Evolutionary conservation across 371 early-diverging fungal species (phyloP).

Genomic region (Nematocida parisii): DNA sequence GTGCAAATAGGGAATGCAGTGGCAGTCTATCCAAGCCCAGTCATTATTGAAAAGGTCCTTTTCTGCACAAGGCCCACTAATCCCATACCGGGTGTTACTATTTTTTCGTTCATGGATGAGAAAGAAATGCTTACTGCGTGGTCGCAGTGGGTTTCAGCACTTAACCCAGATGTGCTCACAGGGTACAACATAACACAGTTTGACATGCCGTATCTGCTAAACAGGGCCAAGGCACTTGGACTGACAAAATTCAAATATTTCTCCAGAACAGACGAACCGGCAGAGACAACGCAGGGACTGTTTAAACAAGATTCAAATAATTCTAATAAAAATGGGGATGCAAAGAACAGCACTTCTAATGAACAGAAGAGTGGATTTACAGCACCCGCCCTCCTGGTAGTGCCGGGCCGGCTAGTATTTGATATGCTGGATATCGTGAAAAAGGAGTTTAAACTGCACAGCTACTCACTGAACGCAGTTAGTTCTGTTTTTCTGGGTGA

Average conservation of each 20-base stretch:
- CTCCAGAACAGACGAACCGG: constrained; percentile 72
- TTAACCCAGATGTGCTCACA: constrained; percentile 93
- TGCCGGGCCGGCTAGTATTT: constrained; percentile 89
- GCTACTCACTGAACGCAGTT: constrained; percentile 92
- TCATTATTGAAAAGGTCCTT: constrained; percentile 76
- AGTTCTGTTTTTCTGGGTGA: constrained; percentile 91
- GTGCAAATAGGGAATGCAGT: constrained; percentile 94
- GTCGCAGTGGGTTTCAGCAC: constrained; percentile 71
- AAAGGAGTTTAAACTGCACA: constrained; percentile 89
- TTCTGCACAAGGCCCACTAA: constrained; percentile 83
- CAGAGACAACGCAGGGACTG: background rate
- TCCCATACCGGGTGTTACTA: constrained; percentile 85
- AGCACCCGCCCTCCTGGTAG: background rate
- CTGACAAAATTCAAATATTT: constrained; percentile 76
- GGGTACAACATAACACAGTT: constrained; percentile 98
- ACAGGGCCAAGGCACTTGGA: constrained; percentile 79
- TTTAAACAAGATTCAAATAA: background rate
- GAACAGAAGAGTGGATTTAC: background rate
- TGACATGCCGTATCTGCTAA: constrained; percentile 93
- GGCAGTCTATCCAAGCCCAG: constrained; percentile 77
- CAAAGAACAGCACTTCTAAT: background rate
- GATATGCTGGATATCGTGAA: constrained; percentile 92
- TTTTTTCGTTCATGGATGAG: constrained; percentile 79
- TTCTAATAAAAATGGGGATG: background rate
- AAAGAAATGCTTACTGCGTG: constrained; percentile 78